Evolutionary conservation across 2,329 filamentous ascomycete species (phyloP), one percentile per base, ranked within the genome.

Genomic region (Coniella vitis): DNA sequence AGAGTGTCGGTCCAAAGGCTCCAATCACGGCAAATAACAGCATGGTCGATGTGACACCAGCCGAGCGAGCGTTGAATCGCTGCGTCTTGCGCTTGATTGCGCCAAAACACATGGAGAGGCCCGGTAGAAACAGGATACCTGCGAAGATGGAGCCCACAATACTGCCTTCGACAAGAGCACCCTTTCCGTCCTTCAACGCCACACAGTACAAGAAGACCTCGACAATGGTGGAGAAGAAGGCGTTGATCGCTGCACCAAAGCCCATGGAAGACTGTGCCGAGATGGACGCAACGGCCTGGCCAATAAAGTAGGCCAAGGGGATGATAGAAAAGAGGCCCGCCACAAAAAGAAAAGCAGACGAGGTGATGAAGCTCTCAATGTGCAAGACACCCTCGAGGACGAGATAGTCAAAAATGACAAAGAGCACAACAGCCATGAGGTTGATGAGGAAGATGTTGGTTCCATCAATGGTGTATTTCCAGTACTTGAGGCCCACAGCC

Each of bases 361-460:
- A 83, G 0, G 91, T 95, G 56, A 96, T 67, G 64, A 83, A 80
- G 53, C 75, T 81, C 21, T 93, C 71, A 20, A 94, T 57, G 17
- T 84, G 78, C 32, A 97, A 68, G 4, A 81, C 68, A 14, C 82
- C 72, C 31, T 83, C 77, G 21, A 98, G 73, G 20, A 98, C 74
- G 52, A 83, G 83, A 75, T 91, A 97, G 71, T 98, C 93, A 56
- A 95, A 81, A 54, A 98, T 94, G 61, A 91, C 87, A 62, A 98
- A 96, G 20, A 87, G 71, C n/a, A 98, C 93, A 16, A 98, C 80
- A 12, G 82, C 86, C 70, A 97, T 88, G 49, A 98, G 78, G 65
- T 98, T 98, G 73, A 98, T 96, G 57, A 98, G 81, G 70, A 98
- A 97, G 63, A 98, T 95, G 69, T 98, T 98, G 53, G 93, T 98